These are phyloP conservation scores for Aspergillus aculeatinus DNA, from an alignment of 2,329 filamentous ascomycete species.

Conservation along the genomic window DNA sequence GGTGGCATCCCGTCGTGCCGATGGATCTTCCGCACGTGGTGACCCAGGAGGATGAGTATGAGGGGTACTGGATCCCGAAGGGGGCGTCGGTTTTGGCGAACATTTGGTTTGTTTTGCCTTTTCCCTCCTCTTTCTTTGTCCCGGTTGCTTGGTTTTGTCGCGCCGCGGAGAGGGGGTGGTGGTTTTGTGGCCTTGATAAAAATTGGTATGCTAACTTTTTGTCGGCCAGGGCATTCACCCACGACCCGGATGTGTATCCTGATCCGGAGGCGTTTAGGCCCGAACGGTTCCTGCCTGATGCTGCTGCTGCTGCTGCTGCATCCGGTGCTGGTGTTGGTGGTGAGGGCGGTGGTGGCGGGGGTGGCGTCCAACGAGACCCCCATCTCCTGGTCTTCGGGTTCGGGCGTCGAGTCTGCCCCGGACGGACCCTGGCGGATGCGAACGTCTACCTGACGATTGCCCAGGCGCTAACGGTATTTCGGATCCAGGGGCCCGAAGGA, in stretches of 20 bases:
- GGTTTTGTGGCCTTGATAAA: too few species aligned
- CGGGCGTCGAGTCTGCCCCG: constrained; percentile 24
- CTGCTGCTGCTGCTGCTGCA: not conserved
- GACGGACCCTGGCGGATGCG: constrained; percentile 19
- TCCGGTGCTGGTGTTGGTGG: constrained; percentile 12
- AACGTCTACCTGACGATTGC: constrained; percentile 21
- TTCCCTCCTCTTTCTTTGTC: too few species aligned
- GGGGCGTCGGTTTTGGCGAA: constrained; percentile 37
- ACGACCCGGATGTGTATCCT: constrained; percentile 7
- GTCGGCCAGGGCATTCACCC: not conserved
- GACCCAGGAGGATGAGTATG: constrained; percentile 25
- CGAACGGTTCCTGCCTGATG: not conserved
- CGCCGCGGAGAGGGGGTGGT: too few species aligned
- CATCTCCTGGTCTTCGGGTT: constrained; percentile 27
- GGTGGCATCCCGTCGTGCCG: constrained; percentile 32
- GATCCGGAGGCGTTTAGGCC: constrained; percentile 12
- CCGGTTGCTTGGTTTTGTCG: not conserved
- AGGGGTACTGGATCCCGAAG: constrained; percentile 34
- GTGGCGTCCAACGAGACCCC: constrained; percentile 38
- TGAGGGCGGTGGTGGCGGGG: constrained; percentile 5
- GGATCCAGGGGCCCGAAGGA: constrained; percentile 18
- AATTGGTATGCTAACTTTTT: not conserved
- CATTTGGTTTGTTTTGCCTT: constrained; percentile 32
- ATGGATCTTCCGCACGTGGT: constrained; percentile 28
- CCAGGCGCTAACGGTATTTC: constrained; percentile 19